Percentiles rank a stretch among this genome's conserved stretches.
Evolutionary conservation across 306 rosid species (phyloP).

Genomic region (Ochetophila trinervis): DNA sequence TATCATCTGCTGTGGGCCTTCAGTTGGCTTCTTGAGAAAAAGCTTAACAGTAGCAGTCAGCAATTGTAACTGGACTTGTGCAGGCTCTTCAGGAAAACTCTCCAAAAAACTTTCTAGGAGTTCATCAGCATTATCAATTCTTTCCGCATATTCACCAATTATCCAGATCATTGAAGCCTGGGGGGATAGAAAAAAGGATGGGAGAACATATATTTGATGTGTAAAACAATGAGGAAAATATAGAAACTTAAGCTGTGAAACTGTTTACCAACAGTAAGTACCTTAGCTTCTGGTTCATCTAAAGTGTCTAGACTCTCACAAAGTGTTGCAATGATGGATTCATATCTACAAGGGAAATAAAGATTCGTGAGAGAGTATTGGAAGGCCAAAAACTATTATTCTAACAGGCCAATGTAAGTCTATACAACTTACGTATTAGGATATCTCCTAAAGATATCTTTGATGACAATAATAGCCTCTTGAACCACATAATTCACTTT

Average conservation of each 20-base stretch:
- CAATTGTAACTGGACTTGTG: slow-evolving; percentile 94
- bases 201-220: neutral
- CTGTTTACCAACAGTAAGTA: slow-evolving; percentile 29
- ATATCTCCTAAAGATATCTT: slow-evolving; percentile 98
- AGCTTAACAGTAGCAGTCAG: slow-evolving; percentile 98
- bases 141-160: slow-evolving; percentile 98
- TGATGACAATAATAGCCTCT: slow-evolving; percentile 98
- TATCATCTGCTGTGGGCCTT: slow-evolving; percentile 99
- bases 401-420: neutral
- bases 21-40: slow-evolving; percentile 98
- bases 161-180: slow-evolving; percentile 99
- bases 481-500: slow-evolving; percentile 99
- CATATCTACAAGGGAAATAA: slow-evolving; percentile 54
- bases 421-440: slow-evolving; percentile 80
- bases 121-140: slow-evolving; percentile 99
- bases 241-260: slow-evolving; percentile 1
- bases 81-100: slow-evolving; percentile 94
- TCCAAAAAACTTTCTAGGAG: slow-evolving; percentile 99
- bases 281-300: slow-evolving; percentile 99
- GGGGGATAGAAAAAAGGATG: neutral
- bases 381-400: slow-evolving; percentile 7
- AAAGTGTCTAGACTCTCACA: slow-evolving; percentile 96
- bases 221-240: neutral
- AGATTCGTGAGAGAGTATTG: slow-evolving; percentile 21
- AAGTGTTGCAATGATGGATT: slow-evolving; percentile 97